phyloP scores from a whole-genome alignment of 768 basidiomycete species.

The Lentinula lateritia region DNA sequence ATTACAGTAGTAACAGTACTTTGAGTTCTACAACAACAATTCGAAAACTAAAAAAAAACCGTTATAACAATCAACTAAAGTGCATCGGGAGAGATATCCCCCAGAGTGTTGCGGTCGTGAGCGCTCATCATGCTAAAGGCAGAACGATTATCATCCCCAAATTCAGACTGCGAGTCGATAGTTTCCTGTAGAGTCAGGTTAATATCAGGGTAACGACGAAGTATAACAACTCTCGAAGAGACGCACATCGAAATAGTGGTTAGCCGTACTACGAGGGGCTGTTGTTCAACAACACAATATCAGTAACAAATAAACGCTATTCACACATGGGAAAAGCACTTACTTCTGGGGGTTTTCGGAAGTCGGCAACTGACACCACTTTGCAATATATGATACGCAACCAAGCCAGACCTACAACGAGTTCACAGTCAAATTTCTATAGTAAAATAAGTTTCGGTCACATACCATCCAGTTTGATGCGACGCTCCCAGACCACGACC shows the following conservation, averaged over 20 bases:
- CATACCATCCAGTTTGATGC: conserved; percentile 96
- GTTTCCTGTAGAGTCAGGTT: conserved; percentile 46
- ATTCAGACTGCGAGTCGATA: conserved; percentile 66
- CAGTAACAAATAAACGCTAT: neutral
- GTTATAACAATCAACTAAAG: conserved; percentile 27
- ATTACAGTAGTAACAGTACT: no score
- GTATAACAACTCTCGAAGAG: conserved; percentile 1
- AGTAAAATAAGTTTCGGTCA: neutral
- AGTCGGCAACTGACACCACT: conserved; percentile 85
- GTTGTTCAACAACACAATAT: conserved; percentile 7
- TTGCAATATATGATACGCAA: conserved; percentile 88
- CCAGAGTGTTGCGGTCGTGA: conserved; percentile 50
- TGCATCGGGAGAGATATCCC: conserved; percentile 70
- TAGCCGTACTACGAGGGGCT: conserved; percentile 84
- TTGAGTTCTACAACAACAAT: no score
- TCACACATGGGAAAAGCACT: conserved; percentile 22
- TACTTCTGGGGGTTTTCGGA: conserved; percentile 92
- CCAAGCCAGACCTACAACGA: conserved; percentile 68
- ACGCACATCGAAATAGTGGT: conserved; percentile 92
- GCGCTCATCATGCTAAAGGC: conserved; percentile 55
- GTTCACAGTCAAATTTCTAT: neutral
- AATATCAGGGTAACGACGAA: neutral
- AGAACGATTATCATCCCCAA: conserved; percentile 66
- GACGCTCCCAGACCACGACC: conserved; percentile 94
- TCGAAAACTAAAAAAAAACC: no score